Conservation (phyloP, 257 asterid species). For the Solanum virginianum region DNA sequence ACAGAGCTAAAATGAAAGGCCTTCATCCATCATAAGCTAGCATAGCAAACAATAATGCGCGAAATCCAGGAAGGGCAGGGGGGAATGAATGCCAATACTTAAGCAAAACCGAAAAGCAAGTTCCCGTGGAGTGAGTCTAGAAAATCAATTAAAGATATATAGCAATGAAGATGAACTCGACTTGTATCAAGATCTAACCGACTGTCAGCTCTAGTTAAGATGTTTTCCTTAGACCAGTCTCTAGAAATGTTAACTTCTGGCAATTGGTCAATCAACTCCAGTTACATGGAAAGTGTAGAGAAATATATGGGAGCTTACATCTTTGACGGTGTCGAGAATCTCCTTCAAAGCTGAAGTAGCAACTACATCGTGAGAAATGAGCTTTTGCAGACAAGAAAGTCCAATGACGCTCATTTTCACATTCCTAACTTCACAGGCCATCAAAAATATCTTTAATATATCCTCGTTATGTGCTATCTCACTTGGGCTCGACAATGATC, state of each 20-base stretch:
- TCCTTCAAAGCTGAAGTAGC: conserved; percentile 79
- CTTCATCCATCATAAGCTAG: too few species aligned
- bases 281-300: neutral
- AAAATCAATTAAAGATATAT: neutral
- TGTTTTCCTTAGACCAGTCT: neutral
- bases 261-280: neutral
- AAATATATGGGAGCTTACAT: conserved; percentile 38
- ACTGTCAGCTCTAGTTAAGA: neutral
- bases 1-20: too few species aligned
- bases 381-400: conserved; percentile 82
- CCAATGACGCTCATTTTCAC: conserved; percentile 85
- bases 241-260: neutral
- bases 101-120: too few species aligned
- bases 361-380: conserved; percentile 85
- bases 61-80: too few species aligned
- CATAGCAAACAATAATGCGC: too few species aligned
- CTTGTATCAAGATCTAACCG: neutral
- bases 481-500: conserved; percentile 71
- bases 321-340: conserved; percentile 73
- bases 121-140: too few species aligned
- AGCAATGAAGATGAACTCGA: neutral
- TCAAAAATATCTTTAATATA: conserved; percentile 72
- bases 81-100: too few species aligned
- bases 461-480: conserved; percentile 88
- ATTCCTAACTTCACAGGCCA: conserved; percentile 92